Percentiles rank a stretch among this genome's conserved stretches.
phyloP scores from a whole-genome alignment of 495 filamentous ascomycete species.

The Terfezia boudieri region DNA sequence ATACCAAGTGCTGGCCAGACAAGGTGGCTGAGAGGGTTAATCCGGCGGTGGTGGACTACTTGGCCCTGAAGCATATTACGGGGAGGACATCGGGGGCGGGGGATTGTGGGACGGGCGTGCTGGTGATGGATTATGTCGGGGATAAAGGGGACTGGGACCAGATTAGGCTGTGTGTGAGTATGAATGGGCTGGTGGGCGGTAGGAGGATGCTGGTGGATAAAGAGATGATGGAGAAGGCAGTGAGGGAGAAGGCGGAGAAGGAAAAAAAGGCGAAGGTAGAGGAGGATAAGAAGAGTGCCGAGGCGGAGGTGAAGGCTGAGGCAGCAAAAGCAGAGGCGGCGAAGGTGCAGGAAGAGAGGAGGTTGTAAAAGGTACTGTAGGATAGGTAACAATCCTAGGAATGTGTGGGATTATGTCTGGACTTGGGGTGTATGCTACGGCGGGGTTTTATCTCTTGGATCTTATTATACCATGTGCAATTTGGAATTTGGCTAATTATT shows the following conservation, averaged over 20 bases:
- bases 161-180: constrained; percentile 66
- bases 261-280: neutral
- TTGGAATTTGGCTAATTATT: too few relatives aligned
- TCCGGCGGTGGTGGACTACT: constrained; percentile 38
- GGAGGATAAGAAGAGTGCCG: neutral
- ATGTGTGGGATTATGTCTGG: too few relatives aligned
- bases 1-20: constrained; percentile 75
- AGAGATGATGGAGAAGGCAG: neutral
- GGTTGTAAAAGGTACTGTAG: too few relatives aligned
- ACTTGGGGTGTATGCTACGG: too few relatives aligned
- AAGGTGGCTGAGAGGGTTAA: constrained; percentile 81
- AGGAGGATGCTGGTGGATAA: constrained; percentile 2
- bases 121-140: constrained; percentile 89
- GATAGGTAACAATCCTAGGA: too few relatives aligned
- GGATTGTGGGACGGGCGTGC: constrained; percentile 71
- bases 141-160: constrained; percentile 82
- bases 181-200: constrained; percentile 59
- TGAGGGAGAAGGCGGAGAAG: constrained; percentile 12
- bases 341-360: neutral
- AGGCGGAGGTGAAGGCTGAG: neutral
- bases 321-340: neutral
- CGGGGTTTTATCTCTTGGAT: too few relatives aligned
- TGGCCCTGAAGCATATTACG: constrained; percentile 17
- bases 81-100: constrained; percentile 20
- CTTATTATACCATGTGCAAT: too few relatives aligned